phyloP scores from a whole-genome alignment of 1,284 basidiomycete species.

The Melampsora larici-populina region DNA sequence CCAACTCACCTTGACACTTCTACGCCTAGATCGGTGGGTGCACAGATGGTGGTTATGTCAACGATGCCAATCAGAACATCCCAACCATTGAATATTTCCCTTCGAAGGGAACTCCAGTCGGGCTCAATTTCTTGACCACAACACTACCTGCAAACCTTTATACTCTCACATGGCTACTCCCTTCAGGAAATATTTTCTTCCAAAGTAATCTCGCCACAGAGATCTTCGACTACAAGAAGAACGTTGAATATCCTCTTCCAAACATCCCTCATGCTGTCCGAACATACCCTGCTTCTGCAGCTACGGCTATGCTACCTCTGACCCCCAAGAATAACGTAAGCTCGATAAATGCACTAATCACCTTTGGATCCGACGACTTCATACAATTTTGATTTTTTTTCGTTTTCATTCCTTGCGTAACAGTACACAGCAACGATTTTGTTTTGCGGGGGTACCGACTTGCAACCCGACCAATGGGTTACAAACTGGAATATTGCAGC shows the following conservation, averaged over 20 bases:
- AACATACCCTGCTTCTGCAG: conserved; percentile 89
- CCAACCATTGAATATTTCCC: conserved; percentile 39
- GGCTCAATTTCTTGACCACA: conserved; percentile 24
- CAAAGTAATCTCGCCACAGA: conserved; percentile 36
- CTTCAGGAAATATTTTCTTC: conserved; percentile 43
- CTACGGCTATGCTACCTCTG: conserved; percentile 81
- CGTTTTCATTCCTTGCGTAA: background rate
- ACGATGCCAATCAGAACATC: conserved; percentile 41
- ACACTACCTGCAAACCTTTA: conserved; percentile 33
- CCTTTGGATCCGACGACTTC: background rate
- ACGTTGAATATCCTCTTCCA: conserved; percentile 45
- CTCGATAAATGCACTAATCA: too few species aligned
- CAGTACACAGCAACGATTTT: conserved; percentile 73
- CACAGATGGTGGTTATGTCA: conserved; percentile 42
- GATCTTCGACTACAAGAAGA: conserved; percentile 42
- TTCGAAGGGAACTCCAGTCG: conserved; percentile 22
- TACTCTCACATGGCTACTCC: conserved; percentile 36
- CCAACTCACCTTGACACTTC: background rate
- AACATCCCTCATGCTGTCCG: conserved; percentile 53
- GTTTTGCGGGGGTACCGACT: conserved; percentile 81
- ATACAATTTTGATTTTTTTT: background rate
- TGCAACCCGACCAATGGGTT: conserved; percentile 62
- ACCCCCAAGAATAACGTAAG: conserved; percentile 72
- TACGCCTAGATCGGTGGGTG: conserved; percentile 35
- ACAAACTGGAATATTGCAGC: conserved; percentile 69